phyloP scores from a whole-genome alignment of 2,329 filamentous ascomycete species.

The Calycina herbarum region DNA sequence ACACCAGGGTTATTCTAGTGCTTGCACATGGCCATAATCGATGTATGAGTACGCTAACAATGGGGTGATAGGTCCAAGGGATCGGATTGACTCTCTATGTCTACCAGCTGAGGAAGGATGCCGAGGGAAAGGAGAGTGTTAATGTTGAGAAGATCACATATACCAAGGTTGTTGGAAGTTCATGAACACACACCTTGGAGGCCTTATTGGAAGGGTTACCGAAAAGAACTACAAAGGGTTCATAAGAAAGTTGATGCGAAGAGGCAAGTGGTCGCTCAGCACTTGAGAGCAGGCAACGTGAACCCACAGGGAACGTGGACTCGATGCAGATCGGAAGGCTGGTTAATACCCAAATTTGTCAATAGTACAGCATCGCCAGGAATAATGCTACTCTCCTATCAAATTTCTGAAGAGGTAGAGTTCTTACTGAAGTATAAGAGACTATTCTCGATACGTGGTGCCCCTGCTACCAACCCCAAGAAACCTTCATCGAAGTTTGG shows the following conservation, averaged over 20 bases:
- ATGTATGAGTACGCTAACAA: slow-evolving; percentile 28
- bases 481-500: neutral
- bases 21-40: neutral
- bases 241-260: neutral
- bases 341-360: neutral
- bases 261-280: neutral
- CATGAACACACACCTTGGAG: slow-evolving; percentile 23
- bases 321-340: neutral
- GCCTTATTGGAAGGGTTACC: neutral
- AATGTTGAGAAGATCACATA: slow-evolving; percentile 85
- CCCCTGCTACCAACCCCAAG: neutral
- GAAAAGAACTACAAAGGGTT: neutral
- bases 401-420: neutral
- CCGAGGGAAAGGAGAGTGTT: slow-evolving; percentile 74
- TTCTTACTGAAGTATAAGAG: neutral
- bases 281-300: neutral
- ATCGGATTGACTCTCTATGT: slow-evolving; percentile 95
- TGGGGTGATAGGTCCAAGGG: slow-evolving; percentile 74
- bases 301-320: neutral
- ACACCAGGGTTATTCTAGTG: neutral
- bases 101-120: slow-evolving; percentile 79
- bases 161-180: slow-evolving; percentile 62
- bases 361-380: neutral
- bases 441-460: neutral
- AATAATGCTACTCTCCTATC: neutral